phyloP scores from a whole-genome alignment of 495 filamentous ascomycete genomes.

The Beverwykella pulmonaria region DNA sequence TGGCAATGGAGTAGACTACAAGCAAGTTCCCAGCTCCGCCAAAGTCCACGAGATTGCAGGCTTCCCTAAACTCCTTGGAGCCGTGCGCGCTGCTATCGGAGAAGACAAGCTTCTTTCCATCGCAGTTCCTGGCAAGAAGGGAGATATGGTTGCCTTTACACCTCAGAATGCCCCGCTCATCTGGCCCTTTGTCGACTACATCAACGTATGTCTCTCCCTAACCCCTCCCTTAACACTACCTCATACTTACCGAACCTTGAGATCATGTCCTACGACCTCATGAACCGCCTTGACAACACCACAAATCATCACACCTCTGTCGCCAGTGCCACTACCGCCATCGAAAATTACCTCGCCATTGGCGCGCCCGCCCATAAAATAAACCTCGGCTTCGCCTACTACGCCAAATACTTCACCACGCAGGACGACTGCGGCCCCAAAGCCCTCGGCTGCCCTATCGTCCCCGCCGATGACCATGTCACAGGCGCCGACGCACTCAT shows the following conservation, averaged over 20 bases:
- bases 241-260: no score
- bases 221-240: no score
- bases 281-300: constrained; percentile 71
- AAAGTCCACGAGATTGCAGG: constrained; percentile 65
- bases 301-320: constrained; percentile 70
- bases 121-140: constrained; percentile 67
- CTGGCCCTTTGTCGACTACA: constrained; percentile 66
- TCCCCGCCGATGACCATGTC: constrained; percentile 62
- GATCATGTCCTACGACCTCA: constrained; percentile 75
- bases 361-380: constrained; percentile 60
- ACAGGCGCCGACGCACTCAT: constrained; percentile 59
- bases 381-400: constrained; percentile 76
- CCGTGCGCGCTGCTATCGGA: constrained; percentile 64
- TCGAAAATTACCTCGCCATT: constrained; percentile 64
- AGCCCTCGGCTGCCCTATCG: constrained; percentile 65
- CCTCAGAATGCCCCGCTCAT: constrained; percentile 64
- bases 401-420: constrained; percentile 72
- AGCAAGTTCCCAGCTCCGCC: constrained; percentile 61
- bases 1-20: constrained; percentile 78
- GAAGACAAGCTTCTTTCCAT: constrained; percentile 65
- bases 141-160: constrained; percentile 76
- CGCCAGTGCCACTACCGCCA: constrained; percentile 54
- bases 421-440: constrained; percentile 52
- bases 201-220: constrained; percentile 59
- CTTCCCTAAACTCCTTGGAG: constrained; percentile 64